Evolutionary conservation across 768 basidiomycete species (phyloP), one percentile per base, ranked within the genome.

Genomic region (Amyloporia xantha): DNA sequence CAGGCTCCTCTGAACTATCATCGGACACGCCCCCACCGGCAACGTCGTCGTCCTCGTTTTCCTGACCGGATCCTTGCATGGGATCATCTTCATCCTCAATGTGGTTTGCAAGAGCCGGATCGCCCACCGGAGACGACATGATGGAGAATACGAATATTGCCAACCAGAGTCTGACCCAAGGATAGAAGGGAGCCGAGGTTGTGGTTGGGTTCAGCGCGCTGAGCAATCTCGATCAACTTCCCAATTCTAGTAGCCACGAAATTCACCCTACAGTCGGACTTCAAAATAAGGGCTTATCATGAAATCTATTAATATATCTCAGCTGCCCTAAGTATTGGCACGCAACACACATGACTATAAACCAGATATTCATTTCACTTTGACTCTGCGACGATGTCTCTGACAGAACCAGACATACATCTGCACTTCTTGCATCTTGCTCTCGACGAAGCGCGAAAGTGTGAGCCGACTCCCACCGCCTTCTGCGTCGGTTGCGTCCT

Each of bases 401-500:
- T 38, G 11, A 35, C 36, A 25, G 44, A 49, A 15, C 15, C 38
- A 24, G 53, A 48, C 47, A 58, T 58, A 20, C 71, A 77, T 50
- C 50, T 60, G 12, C 20, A 54, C 2, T 83, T 76, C 54, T 72
- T 95, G 58, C 72, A 68, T 6, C 67, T 78, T 36, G 91, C 92
- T 2, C 69, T 94, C 30, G 62, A 57, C 2, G 84, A 91, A 63
- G 90, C 92, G 2, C 66, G 69, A 25, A 82, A 82, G 66, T 91
- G 86, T 57, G 66, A 63, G 5, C 84, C 89, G 1, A 71, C 76
- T 0, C 76, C 78, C 6, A 83, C 84, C 1, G 92, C 91, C 2
- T 96, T 94, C 63, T 92, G 86, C 60, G 92, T 96, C n/a, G 92
- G 93, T 20, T 91, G 88, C 58, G 76, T 91, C 28, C 66, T 95